A percentile compares a stretch with the other conserved stretches of the same genome.
Conservation (phyloP, 768 basidiomycete species). For the Amanita phalloides region DNA sequence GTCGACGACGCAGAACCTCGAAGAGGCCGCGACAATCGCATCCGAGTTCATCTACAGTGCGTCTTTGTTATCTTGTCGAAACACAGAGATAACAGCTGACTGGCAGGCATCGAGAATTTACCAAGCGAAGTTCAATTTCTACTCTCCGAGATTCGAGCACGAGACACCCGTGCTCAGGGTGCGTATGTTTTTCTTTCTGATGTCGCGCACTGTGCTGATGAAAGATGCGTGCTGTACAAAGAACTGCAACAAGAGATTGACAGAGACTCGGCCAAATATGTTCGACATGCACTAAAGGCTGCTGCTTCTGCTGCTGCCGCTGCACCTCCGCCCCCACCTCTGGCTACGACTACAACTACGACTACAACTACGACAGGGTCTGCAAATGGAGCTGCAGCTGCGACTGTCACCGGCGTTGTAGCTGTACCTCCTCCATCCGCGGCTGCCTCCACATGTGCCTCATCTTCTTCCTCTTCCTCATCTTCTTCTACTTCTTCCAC, state of each 20-base stretch:
- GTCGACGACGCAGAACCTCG: conserved; percentile 24
- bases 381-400: background rate
- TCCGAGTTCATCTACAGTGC: conserved; percentile 48
- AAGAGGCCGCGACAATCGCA: conserved; percentile 43
- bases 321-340: conserved; percentile 2
- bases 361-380: conserved; percentile 25
- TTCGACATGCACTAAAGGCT: conserved; percentile 32
- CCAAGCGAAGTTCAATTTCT: conserved; percentile 42
- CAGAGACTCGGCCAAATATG: conserved; percentile 36
- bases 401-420: no score
- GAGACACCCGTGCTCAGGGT: conserved; percentile 35
- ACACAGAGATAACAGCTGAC: background rate
- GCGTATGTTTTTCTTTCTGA: conserved; percentile 2
- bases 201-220: background rate
- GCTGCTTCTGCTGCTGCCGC: background rate
- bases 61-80: conserved; percentile 8
- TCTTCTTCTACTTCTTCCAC: conserved; percentile 12
- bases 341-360: conserved; percentile 9
- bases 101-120: conserved; percentile 39
- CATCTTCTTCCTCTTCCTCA: conserved; percentile 4
- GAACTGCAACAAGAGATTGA: conserved; percentile 42
- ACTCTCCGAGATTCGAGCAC: conserved; percentile 38
- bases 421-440: no score
- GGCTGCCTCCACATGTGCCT: background rate
- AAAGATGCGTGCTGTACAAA: conserved; percentile 7